These are phyloP conservation scores for Colletotrichum tofieldiae DNA, from an alignment of 2,329 filamentous ascomycete species.

Conservation along the genomic window DNA sequence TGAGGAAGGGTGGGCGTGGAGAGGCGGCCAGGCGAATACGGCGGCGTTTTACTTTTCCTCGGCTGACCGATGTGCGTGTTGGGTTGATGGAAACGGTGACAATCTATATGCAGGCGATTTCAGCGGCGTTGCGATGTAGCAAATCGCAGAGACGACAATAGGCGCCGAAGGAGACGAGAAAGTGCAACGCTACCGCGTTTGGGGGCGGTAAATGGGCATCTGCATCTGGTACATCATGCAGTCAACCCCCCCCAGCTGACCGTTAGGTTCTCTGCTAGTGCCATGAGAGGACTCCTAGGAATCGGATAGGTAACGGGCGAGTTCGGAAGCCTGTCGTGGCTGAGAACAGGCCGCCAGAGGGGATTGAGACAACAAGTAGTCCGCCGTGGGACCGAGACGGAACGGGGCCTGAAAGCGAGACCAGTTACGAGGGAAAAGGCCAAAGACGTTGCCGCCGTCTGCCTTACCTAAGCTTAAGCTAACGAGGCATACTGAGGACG, in stretches of 20 bases:
- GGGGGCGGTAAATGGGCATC: conserved; percentile 15
- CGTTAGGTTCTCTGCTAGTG: background rate
- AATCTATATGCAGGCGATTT: conserved; percentile 8
- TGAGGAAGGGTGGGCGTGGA: background rate
- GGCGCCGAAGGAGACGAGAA: conserved; percentile 6
- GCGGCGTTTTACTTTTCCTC: background rate
- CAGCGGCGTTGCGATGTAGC: background rate
- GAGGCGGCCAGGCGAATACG: conserved; percentile 1
- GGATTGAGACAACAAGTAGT: background rate
- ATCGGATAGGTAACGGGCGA: background rate
- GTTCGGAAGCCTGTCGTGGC: background rate
- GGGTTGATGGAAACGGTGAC: background rate
- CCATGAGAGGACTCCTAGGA: background rate
- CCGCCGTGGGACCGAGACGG: background rate
- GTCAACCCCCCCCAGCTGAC: background rate
- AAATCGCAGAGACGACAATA: conserved; percentile 1
- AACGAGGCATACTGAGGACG: too few relatives aligned
- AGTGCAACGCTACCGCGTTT: conserved; percentile 17
- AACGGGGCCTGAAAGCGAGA: background rate
- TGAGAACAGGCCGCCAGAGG: background rate
- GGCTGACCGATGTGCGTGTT: conserved; percentile 4
- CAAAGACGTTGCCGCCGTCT: too few relatives aligned
- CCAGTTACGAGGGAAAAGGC: too few relatives aligned
- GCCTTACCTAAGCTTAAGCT: too few relatives aligned
- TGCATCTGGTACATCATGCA: conserved; percentile 2